These are phyloP conservation scores for Vanderwaltozyma tropicalis DNA, from an alignment of 805 yeast genomes.

Conservation along the genomic window DNA sequence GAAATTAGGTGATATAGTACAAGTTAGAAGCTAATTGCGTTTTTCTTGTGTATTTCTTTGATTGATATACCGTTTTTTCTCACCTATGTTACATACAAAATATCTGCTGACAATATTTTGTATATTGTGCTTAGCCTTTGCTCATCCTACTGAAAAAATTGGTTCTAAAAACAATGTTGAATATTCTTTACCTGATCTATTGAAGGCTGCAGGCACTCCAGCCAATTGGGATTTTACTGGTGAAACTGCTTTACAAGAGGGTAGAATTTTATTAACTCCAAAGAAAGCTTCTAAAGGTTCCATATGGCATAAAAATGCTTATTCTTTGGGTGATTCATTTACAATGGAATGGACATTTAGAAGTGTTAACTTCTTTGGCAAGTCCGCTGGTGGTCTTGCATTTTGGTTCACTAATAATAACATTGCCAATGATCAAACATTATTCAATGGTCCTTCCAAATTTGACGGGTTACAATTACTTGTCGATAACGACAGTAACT, in stretches of 20 bases:
- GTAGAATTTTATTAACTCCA: conserved; percentile 46
- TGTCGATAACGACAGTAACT: conserved; percentile 40
- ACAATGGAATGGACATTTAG: conserved; percentile 56
- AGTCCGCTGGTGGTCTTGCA: conserved; percentile 46
- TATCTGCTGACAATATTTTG: not conserved
- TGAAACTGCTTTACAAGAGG: conserved; percentile 35
- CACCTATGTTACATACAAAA: too few relatives aligned
- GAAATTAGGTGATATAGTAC: too few relatives aligned
- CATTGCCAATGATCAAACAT: conserved; percentile 20
- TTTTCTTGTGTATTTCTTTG: too few relatives aligned
- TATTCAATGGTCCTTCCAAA: conserved; percentile 46
- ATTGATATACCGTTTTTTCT: too few relatives aligned
- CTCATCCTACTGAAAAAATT: not conserved
- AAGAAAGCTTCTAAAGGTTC: conserved; percentile 33
- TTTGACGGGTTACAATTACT: conserved; percentile 58
- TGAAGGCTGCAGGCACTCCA: conserved; percentile 5
- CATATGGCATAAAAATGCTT: conserved; percentile 33
- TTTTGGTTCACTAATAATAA: conserved; percentile 37
- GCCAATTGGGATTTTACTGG: conserved; percentile 33
- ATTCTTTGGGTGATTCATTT: conserved; percentile 33
- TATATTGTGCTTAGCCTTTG: not conserved
- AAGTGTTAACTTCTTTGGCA: conserved; percentile 42
- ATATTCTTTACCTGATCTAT: conserved; percentile 30
- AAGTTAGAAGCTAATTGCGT: too few relatives aligned
- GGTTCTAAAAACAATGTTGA: not conserved